Evolutionary conservation across 2,329 filamentous ascomycete species (phyloP).

Genomic region (Fusarium luffae): DNA sequence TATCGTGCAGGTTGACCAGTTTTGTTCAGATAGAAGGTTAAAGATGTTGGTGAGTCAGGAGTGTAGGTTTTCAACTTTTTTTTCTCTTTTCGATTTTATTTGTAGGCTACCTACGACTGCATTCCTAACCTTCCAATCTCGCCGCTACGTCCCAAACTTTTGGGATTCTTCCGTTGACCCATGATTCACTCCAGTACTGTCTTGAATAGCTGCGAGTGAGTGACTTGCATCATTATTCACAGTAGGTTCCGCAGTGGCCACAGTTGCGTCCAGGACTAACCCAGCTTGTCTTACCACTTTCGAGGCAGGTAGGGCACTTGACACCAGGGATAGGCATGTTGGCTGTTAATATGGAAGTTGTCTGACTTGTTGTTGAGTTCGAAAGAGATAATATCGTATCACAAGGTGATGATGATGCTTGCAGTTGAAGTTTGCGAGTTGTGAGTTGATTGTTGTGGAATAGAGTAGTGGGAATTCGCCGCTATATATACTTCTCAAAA

Average conservation of each 20-base stretch:
- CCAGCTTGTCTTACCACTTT: not conserved
- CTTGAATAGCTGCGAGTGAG: no score
- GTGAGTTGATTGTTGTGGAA: not conserved
- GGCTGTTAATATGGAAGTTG: rapidly evolving
- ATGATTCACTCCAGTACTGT: no score
- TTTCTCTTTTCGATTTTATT: no score
- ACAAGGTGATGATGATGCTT: not conserved
- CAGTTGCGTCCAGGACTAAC: not conserved
- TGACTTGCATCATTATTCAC: not conserved
- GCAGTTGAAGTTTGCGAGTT: not conserved
- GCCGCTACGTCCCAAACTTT: no score
- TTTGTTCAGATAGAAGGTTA: no score
- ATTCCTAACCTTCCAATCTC: no score
- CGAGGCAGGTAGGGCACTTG: not conserved
- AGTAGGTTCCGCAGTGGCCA: not conserved
- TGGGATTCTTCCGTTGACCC: no score
- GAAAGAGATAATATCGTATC: rapidly evolving
- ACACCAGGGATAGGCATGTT: not conserved
- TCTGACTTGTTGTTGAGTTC: rapidly evolving
- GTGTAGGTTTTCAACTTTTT: no score
- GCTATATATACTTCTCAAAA: not conserved
- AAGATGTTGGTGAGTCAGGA: no score
- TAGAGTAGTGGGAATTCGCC: not conserved
- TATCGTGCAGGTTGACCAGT: no score
- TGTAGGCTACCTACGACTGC: no score